Conservation (phyloP, 2,329 filamentous ascomycete genomes). For the Annulohypoxylon truncatum region DNA sequence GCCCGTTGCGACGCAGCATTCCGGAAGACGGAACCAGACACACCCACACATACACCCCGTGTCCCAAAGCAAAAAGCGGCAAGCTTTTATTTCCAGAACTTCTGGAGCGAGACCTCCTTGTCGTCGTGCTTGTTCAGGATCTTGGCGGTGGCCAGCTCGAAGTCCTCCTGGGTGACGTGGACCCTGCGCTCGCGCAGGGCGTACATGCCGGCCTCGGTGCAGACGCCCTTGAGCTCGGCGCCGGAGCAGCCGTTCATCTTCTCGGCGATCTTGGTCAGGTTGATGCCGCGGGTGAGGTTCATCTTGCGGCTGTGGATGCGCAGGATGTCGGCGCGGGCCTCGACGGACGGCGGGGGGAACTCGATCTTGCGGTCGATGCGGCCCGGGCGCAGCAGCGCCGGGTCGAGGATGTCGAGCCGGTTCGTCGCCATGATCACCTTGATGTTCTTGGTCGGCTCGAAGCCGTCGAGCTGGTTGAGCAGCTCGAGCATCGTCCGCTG, state of each 20-base stretch:
- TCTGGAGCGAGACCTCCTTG: constrained; percentile 91
- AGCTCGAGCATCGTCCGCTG: constrained; percentile 99
- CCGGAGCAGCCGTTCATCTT: constrained; percentile 99
- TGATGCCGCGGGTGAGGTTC: constrained; percentile 98
- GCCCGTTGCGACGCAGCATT: constrained; percentile 1
- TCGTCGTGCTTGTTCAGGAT: constrained; percentile 99
- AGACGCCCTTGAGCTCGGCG: constrained; percentile 97
- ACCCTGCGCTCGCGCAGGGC: constrained; percentile 94
- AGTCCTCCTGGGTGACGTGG: constrained; percentile 98
- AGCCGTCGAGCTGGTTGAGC: constrained; percentile 97
- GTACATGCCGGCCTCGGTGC: constrained; percentile 98
- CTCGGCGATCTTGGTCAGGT: constrained; percentile 97
- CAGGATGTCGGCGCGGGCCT: constrained; percentile 96
- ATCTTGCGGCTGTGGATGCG: constrained; percentile 98
- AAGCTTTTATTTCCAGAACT: constrained; percentile 79
- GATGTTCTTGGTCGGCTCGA: constrained; percentile 99
- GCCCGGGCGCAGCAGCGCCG: constrained; percentile 92
- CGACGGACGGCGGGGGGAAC: constrained; percentile 95
- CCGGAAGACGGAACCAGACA: background rate
- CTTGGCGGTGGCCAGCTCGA: constrained; percentile 98
- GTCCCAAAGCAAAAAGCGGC: no score
- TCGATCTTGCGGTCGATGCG: constrained; percentile 99
- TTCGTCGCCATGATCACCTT: constrained; percentile 99
- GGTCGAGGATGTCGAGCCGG: constrained; percentile 95
- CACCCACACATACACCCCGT: no score